Base-by-base conservation (phyloP, 2,329 filamentous ascomycete species). In the Microsporum canis region DNA sequence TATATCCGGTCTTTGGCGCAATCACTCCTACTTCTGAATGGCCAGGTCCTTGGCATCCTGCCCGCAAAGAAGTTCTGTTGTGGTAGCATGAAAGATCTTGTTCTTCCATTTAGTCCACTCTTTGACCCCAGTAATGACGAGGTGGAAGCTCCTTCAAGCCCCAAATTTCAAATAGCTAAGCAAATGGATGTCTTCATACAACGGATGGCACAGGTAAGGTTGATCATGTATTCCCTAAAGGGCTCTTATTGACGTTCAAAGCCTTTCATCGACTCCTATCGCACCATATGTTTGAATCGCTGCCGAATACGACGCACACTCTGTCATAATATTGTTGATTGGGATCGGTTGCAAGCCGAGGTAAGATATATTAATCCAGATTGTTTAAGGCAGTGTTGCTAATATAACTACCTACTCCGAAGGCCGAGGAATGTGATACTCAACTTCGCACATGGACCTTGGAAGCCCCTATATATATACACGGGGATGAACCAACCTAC, bases 301-400 rank as follows among this genome's bases (percentile, higher is more conserved):
- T 95, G 90, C 70, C 87, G 94, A 1, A 84, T 95, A 47, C 84
- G 94, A n/a, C 84, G 94, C 39, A 91, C 87, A n/a, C 80, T 99
- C 6, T 91, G 86, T 63, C 92, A 97, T 70, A 83, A 87, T 12
- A 84, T 96, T 39, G 77, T 84, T 2, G 88, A 92, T 63, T 95
- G 91, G 86, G 91, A 96, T 68, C 82, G 83, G 58, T 78, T 97
- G 1, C 91, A 96, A 73, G 78, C 83, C 6, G 89, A 95, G 68
- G 88, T 88, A 68, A 63, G 69, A 23, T 58, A 6, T 29, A 8
- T 29, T 27, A 3, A 8, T 3, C 17, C 6, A 7, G 43, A 27
- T 47, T 23, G 8, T 47, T 27, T 29, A 10, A 10, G 23, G 6
- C 6, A 27, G 10, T 8, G 4, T 10, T 10, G 4, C 23, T 47